phyloP scores from a whole-genome alignment of 2,329 filamentous ascomycete genomes.

The Sporothrix mexicana region DNA sequence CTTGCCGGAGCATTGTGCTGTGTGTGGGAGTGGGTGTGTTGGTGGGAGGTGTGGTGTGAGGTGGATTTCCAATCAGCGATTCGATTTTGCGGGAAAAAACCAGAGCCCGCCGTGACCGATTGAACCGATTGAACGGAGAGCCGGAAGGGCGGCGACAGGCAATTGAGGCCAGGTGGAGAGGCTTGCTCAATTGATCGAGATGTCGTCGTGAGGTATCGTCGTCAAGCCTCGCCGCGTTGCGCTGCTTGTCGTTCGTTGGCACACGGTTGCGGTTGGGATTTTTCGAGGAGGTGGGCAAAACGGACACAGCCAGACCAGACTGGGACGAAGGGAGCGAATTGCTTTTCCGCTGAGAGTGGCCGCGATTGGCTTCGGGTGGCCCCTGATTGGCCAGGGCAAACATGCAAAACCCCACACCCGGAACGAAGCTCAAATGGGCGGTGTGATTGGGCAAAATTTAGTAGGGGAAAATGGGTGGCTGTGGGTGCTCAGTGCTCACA shows the following conservation, averaged over 20 bases:
- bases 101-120: constrained; percentile 28
- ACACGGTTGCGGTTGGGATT: constrained; percentile 28
- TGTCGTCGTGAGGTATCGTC: constrained; percentile 8
- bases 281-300: constrained; percentile 37
- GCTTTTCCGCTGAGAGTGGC: constrained; percentile 37
- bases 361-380: constrained; percentile 38
- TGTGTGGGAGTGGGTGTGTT: constrained; percentile 37
- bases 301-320: constrained; percentile 24
- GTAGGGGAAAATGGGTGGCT: neutral
- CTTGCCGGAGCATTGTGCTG: constrained; percentile 70
- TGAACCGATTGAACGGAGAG: constrained; percentile 35
- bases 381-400: constrained; percentile 34
- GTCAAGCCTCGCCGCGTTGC: constrained; percentile 23
- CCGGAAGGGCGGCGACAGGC: constrained; percentile 25
- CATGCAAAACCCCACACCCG: constrained; percentile 31
- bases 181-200: neutral
- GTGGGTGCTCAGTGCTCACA: neutral
- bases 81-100: constrained; percentile 41
- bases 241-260: constrained; percentile 23
- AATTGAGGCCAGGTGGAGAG: neutral
- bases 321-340: constrained; percentile 38
- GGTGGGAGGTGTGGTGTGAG: constrained; percentile 42
- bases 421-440: constrained; percentile 33
- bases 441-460: constrained; percentile 35
- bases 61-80: constrained; percentile 29